These are phyloP conservation scores for Fomitopsis betulina DNA, from an alignment of 1,284 basidiomycete species.

Conservation along the genomic window DNA sequence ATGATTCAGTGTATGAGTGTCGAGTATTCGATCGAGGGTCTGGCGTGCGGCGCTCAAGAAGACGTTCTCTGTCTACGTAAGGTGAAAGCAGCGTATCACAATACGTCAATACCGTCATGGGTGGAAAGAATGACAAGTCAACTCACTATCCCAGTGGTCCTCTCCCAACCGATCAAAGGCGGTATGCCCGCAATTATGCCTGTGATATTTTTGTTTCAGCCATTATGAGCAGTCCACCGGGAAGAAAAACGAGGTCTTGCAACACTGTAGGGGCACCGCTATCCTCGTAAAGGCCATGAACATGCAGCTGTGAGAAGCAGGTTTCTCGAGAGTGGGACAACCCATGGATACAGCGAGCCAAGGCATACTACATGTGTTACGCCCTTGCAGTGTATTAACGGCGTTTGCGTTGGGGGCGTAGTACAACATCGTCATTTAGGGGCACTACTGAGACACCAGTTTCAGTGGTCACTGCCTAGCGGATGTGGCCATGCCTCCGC, in stretches of 20 bases:
- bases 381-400: background rate
- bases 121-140: no score
- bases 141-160: no score
- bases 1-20: no score
- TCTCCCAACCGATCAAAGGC: no score
- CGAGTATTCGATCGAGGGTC: no score
- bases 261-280: background rate
- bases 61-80: background rate
- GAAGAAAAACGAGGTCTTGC: background rate
- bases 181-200: no score
- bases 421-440: background rate
- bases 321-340: background rate
- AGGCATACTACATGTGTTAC: background rate
- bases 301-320: no score
- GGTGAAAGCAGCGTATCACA: background rate
- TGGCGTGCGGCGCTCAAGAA: no score
- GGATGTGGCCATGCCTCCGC: conserved; percentile 43
- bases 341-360: background rate
- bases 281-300: conserved; percentile 3
- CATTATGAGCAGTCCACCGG: conserved; percentile 1
- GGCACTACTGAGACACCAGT: background rate
- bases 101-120: conserved; percentile 3
- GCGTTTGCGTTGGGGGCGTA: background rate
- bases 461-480: conserved; percentile 14
- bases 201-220: no score